A percentile compares a stretch with the other conserved stretches of the same genome.
These are phyloP conservation scores for Hypomontagnella submonticulosa DNA, from an alignment of 495 filamentous ascomycete species.

Conservation along the genomic window DNA sequence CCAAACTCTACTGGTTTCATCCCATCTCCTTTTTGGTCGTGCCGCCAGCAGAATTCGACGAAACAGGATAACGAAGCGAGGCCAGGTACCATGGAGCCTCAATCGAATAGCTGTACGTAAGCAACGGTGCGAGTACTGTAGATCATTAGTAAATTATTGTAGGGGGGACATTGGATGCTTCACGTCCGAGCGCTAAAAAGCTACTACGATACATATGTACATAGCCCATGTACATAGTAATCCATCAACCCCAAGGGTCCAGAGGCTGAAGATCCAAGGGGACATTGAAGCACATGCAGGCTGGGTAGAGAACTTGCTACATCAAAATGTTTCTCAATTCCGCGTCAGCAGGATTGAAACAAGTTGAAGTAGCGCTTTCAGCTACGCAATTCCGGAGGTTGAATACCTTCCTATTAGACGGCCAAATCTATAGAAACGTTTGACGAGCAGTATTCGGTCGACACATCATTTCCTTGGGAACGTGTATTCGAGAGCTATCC, in stretches of 20 bases:
- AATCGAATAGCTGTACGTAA: conserved; percentile 12
- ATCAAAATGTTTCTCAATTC: conserved; percentile 27
- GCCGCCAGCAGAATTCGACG: conserved; percentile 15
- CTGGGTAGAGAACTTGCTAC: conserved; percentile 5
- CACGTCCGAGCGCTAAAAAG: conserved; percentile 18
- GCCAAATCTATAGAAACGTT: not conserved
- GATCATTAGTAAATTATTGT: not conserved
- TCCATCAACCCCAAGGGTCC: conserved; percentile 1
- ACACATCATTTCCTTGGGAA: conserved; percentile 1
- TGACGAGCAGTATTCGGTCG: too few relatives aligned
- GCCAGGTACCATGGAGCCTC: conserved; percentile 11
- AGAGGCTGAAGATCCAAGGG: conserved; percentile 1
- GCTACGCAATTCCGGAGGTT: not conserved
- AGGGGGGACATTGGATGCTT: not conserved
- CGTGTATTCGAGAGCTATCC: conserved; percentile 4
- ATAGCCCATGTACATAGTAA: conserved; percentile 4
- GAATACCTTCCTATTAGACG: not conserved
- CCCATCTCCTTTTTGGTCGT: conserved; percentile 27
- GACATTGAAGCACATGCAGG: not conserved
- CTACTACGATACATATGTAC: too few relatives aligned
- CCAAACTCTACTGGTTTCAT: conserved; percentile 50
- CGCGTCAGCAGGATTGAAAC: conserved; percentile 25
- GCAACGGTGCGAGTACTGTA: conserved; percentile 9
- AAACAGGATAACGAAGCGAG: conserved; percentile 23
- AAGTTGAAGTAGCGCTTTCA: not conserved